These are phyloP conservation scores for Paramecium sonneborni DNA, from an alignment of 73 alveolate genomes.

Conservation along the genomic window DNA sequence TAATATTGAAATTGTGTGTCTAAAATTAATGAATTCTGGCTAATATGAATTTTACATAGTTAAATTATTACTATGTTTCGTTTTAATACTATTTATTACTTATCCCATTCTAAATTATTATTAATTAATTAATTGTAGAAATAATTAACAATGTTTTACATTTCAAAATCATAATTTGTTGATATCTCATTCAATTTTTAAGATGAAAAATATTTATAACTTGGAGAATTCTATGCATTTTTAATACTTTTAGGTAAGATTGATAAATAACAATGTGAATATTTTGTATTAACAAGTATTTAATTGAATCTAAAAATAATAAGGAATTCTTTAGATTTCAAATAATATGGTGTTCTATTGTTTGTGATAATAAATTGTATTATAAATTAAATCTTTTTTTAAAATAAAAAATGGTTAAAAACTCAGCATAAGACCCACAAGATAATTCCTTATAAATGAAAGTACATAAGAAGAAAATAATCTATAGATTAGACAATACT, in stretches of 20 bases:
- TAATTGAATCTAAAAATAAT: no score
- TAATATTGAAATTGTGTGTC: constrained; percentile 39
- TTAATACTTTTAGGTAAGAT: background rate
- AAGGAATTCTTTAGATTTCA: background rate
- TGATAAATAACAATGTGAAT: background rate
- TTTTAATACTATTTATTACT: no score
- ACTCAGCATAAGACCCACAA: constrained; percentile 46
- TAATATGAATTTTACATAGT: background rate
- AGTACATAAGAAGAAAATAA: background rate
- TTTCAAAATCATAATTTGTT: background rate
- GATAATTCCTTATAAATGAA: constrained; percentile 39
- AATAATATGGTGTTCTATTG: background rate
- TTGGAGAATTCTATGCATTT: background rate
- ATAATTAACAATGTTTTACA: background rate
- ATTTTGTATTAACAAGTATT: no score
- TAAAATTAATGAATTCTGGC: constrained; percentile 24
- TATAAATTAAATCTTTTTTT: constrained; percentile 47
- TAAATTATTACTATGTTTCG: no score
- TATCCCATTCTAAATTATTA: no score
- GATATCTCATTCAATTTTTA: background rate
- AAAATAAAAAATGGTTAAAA: constrained; percentile 42
- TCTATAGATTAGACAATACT: constrained; percentile 78
- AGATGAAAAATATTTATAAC: no score
- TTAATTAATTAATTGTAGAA: no score
- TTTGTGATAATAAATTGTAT: background rate